Evolutionary conservation across 2,329 filamentous ascomycete genomes (phyloP), one percentile per base, ranked within the genome.

Genomic region (Coniochaeta sp.): DNA sequence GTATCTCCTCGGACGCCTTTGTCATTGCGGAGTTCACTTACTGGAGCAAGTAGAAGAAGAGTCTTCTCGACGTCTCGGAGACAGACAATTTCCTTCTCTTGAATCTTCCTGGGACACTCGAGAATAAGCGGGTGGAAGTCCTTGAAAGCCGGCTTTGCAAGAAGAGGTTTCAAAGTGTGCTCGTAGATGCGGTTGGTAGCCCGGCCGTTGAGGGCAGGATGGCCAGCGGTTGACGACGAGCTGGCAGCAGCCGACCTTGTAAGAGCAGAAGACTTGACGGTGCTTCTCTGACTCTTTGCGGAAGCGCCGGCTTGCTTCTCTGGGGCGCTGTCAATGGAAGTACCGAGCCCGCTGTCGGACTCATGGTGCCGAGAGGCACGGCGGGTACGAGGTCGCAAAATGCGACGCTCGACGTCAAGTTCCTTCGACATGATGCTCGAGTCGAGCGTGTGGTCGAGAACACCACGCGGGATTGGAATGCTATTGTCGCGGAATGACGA

Each of bases 61-160:
- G 89, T 93, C 84, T 96, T 96, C 76, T 98, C 93, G 57, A 98
- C 83, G 75, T 98, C 93, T 73, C 93, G 87, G 59, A 98, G 85
- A 77, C 90, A 96, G 72, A 90, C 87, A 70, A 98, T 95, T 69
- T 95, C 87, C 74, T 91, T 93, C 71, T 87, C 85, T 70, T 86
- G 85, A 72, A 96, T 95, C 70, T 89, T 89, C 73, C 83, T 82
- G 55, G 91, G 91, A 65, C 92, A 86, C 73, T 90, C 88, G 66
- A 89, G 81, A 64, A 96, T 82, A 67, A 96, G 84, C 56, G 88
- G 81, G 71, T 91, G 88, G 73, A 96, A 96, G 56, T 89, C 86
- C 72, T 91, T 90, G 62, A 96, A 82, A 34, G 82, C 80, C 24
- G 86, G 75, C 70, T 93, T 89, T 64, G 83, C 82, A 60, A 95